phyloP scores from a whole-genome alignment of 2,329 filamentous ascomycete genomes.

The Fusarium phyllophilum region DNA sequence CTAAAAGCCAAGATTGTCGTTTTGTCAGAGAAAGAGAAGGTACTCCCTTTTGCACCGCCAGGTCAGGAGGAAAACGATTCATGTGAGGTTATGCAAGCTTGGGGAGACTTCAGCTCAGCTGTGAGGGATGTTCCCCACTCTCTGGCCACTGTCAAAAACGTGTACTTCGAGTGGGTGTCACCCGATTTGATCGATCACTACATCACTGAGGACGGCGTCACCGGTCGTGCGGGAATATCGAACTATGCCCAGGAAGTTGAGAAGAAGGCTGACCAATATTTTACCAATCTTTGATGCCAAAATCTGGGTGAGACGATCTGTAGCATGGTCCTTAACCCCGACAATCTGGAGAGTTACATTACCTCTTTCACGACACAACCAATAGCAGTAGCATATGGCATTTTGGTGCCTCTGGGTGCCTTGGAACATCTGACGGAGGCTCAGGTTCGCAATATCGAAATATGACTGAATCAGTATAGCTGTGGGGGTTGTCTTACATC shows the following conservation, averaged over 20 bases:
- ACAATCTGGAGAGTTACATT: constrained; percentile 16
- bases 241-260: constrained; percentile 51
- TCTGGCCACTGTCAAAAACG: constrained; percentile 55
- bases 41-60: constrained; percentile 57
- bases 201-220: constrained; percentile 63
- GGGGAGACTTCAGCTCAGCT: constrained; percentile 48
- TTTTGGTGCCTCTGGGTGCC: background rate
- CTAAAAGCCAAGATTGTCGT: constrained; percentile 61
- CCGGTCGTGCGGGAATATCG: constrained; percentile 52
- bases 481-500: constrained; percentile 29
- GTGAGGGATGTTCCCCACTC: background rate
- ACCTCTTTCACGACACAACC: background rate
- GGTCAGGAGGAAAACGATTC: constrained; percentile 60
- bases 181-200: constrained; percentile 62
- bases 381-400: constrained; percentile 3
- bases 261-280: constrained; percentile 53
- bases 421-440: constrained; percentile 14
- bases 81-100: constrained; percentile 60
- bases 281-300: constrained; percentile 49
- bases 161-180: constrained; percentile 72
- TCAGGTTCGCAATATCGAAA: constrained; percentile 1
- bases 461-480: constrained; percentile 16
- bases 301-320: constrained; percentile 10
- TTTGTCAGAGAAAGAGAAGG: constrained; percentile 70
- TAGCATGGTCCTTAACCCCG: constrained; percentile 13